These are phyloP conservation scores for Kregervanrija delftensis DNA, from an alignment of 805 yeast genomes.

Conservation along the genomic window DNA sequence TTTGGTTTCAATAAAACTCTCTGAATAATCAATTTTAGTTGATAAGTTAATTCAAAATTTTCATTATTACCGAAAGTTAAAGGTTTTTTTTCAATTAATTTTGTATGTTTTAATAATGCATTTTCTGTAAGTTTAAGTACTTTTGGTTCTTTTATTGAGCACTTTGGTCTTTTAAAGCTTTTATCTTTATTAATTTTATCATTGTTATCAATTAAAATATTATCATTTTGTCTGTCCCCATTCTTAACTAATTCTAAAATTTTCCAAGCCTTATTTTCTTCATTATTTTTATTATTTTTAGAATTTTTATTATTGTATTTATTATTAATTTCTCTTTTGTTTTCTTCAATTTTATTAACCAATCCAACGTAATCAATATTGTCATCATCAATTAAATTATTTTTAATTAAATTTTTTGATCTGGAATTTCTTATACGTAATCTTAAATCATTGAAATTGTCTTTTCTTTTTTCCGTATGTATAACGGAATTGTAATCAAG, in stretches of 20 bases:
- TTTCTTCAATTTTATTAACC: slow-evolving; percentile 1
- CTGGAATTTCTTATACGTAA: slow-evolving; percentile 5
- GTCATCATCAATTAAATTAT: slow-evolving; percentile 1
- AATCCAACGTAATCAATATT: slow-evolving; percentile 3
- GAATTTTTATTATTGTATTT: background rate
- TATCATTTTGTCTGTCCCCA: background rate
- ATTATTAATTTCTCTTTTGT: background rate
- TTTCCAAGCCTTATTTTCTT: slow-evolving; percentile 8
- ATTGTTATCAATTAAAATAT: background rate
- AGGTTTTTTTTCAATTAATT: background rate
- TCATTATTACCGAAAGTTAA: background rate
- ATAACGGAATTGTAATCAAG: slow-evolving; percentile 15
- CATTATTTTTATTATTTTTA: background rate
- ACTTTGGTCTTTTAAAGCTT: slow-evolving; percentile 7
- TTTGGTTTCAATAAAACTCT: slow-evolving; percentile 44
- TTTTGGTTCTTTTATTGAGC: background rate
- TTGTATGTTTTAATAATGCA: slow-evolving; percentile 10
- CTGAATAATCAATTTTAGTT: slow-evolving; percentile 53
- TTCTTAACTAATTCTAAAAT: slow-evolving; percentile 7
- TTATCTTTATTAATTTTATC: background rate
- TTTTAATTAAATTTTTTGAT: background rate
- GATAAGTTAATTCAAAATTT: slow-evolving; percentile 18
- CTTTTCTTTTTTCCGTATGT: slow-evolving; percentile 3
- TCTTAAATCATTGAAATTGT: slow-evolving; percentile 4
- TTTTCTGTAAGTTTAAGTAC: slow-evolving; percentile 4